Evolutionary conservation across 352 stramenopile species (phyloP), one percentile per base, ranked within the genome.

Genomic region (Saprolegnia diclina): DNA sequence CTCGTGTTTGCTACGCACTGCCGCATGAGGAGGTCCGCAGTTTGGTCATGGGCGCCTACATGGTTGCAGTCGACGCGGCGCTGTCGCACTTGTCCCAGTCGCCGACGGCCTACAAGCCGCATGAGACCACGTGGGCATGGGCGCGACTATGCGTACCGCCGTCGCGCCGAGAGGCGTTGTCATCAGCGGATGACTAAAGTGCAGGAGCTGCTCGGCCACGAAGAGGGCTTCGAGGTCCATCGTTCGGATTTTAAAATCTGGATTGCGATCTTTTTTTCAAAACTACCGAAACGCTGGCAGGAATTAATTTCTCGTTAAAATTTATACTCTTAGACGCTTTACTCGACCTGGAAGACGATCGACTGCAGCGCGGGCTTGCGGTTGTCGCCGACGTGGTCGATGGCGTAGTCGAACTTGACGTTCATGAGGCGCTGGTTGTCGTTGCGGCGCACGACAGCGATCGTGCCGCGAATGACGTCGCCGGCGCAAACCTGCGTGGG

Each of bases 351-450:
- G 77, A 92, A 95, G 50, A 92, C 77, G 67, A 74, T 77, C 46
- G 63, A 62, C 76, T 79, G 64, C 81, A 81, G 35, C 21, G 80
- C 81, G 50, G 79, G 71, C 45, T 73, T 74, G 18, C 74, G 61
- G 26, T 13, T 37, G 46, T 92, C 83, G 52, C 92, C 87, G 16
- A 77, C 74, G 56, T 82, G 85, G 61, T 80, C 77, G 13, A 95
- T 74, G 56, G 80, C 77, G 71, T 88, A 90, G 52, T 92, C 81
- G 56, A 91, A 91, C 79, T 92, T 91, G 71, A 95, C 87, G 69
- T 92, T 95, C 80, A 95, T 89, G 65, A 95, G 78, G 56, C 87
- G 82, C 75, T 95, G 87, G 76, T 95, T 95, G 76, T 95, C 85
- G 19, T 78, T 69, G 70, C 87, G 85, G 56, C 87, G 82, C 65